Conservation (phyloP, 129 eudicot species). For the Flaveria trinervia region DNA sequence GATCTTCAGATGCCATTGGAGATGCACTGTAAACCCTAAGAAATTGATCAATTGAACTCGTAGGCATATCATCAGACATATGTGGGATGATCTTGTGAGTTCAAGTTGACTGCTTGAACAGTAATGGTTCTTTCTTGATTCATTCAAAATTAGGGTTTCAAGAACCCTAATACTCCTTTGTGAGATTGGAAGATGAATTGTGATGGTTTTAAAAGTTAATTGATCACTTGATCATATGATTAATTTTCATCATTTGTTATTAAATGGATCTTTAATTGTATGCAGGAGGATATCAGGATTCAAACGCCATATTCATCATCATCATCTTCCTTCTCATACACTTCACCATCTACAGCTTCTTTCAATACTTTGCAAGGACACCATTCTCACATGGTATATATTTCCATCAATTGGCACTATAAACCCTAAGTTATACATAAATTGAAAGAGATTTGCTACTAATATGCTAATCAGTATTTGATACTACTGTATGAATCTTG, state of each 20-base stretch:
- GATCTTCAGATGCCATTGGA: not conserved
- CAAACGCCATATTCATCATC: conserved; percentile 53
- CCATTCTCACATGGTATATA: conserved; percentile 55
- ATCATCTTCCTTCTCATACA: conserved; percentile 46
- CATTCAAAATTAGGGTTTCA: not conserved
- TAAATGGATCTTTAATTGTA: not conserved
- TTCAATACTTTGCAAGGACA: conserved; percentile 49
- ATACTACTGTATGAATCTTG: not conserved
- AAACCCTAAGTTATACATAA: not conserved
- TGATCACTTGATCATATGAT: no score
- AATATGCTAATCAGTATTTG: not conserved
- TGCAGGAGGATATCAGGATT: conserved; percentile 65
- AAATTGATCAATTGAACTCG: not conserved
- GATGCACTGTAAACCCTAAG: not conserved
- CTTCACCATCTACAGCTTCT: conserved; percentile 53
- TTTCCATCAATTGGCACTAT: not conserved
- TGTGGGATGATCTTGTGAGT: not conserved
- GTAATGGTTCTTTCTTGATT: not conserved
- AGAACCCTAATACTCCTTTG: conserved; percentile 3
- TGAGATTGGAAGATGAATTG: no score
- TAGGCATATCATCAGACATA: no score
- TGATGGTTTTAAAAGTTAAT: no score
- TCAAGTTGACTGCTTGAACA: not conserved
- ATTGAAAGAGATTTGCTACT: not conserved
- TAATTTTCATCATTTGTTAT: not conserved